A percentile compares a stretch with the other conserved stretches of the same genome.
Conservation (phyloP, 2,329 filamentous ascomycete genomes). For the Cytospora mali region DNA sequence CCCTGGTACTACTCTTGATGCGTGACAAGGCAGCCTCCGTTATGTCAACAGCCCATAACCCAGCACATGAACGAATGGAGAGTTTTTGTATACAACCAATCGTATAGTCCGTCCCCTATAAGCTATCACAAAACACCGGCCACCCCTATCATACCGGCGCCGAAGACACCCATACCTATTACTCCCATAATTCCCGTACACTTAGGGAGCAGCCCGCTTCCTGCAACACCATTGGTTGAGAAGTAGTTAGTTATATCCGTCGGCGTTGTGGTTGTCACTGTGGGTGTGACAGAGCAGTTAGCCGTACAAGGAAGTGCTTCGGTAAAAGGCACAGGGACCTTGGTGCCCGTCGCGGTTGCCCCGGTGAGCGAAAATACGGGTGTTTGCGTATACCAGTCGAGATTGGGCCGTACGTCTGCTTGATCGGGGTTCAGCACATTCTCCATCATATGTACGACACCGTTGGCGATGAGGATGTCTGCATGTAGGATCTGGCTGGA, state of each 20-base stretch:
- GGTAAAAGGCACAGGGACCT: slow-evolving; percentile 30
- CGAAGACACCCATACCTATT: slow-evolving; percentile 3
- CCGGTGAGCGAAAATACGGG: slow-evolving; percentile 36
- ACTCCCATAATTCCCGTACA: slow-evolving; percentile 6
- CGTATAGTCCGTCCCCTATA: not conserved
- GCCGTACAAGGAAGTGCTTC: slow-evolving; percentile 41
- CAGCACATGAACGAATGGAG: too few species aligned
- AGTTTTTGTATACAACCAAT: not conserved
- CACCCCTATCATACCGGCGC: not conserved
- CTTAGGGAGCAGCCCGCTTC: not conserved
- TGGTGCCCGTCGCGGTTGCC: slow-evolving; percentile 34
- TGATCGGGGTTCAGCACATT: slow-evolving; percentile 50
- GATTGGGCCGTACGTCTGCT: slow-evolving; percentile 40
- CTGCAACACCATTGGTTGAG: not conserved
- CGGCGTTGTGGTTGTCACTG: not conserved
- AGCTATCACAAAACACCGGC: slow-evolving; percentile 3
- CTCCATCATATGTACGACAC: slow-evolving; percentile 61
- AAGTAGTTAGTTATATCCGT: not conserved
- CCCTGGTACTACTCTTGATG: too few species aligned
- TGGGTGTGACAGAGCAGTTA: slow-evolving; percentile 39
- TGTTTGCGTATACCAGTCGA: slow-evolving; percentile 38
- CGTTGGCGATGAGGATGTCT: slow-evolving; percentile 58
- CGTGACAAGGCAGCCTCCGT: too few species aligned
- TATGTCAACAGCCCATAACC: too few species aligned
- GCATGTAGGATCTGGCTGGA: slow-evolving; percentile 53